Base-by-base conservation (phyloP, 2,329 filamentous ascomycete species). In the Corinectria fuckeliana region DNA sequence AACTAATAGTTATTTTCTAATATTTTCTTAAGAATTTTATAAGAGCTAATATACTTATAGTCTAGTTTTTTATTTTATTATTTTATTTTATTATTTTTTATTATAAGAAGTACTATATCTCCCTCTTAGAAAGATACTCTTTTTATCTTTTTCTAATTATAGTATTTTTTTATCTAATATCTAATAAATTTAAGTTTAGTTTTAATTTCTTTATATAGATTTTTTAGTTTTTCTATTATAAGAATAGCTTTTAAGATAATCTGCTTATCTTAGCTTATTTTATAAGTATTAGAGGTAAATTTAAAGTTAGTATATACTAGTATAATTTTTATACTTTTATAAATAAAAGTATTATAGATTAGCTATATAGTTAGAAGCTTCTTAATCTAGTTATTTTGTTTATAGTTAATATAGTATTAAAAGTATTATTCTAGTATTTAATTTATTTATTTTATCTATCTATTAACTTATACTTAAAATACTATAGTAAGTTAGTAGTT, bases 1-100 rank as follows among this genome's bases (percentile, higher is more conserved):
- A 69, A 16, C 60, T 63, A 39, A 41, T 69, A 69, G 18, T 58
- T 66, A 59, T 53, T 60, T 47, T 64, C 16, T 53, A 26, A 66
- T 5, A 62, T 56, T 56, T 56, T 56, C 41, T 57, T 8, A 26
- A 54, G 13, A 41, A 65, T 53, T 50, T 61, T 65, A 58, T 64
- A 66, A 26, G 38, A 32, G 60, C 20, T 44, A 34, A 67, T 42
- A 50, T 62, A 65, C 30, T 66, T 69, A 57, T 48, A 67, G 28
- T 69, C 20, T 11, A 58, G 26, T 65, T 61, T 64, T 61, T n/a
- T n/a, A n/a, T n/a, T n/a, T n/a, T n/a, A n/a, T n/a, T n/a, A n/a
- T n/a, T n/a, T n/a, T n/a, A n/a, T n/a, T n/a, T n/a, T n/a, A n/a
- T n/a, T n/a, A n/a, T n/a, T n/a, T n/a, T n/a, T 61, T 50, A 51